These are phyloP conservation scores for Bretschneidera sinensis DNA, from an alignment of 345 rosid genomes.

Conservation along the genomic window DNA sequence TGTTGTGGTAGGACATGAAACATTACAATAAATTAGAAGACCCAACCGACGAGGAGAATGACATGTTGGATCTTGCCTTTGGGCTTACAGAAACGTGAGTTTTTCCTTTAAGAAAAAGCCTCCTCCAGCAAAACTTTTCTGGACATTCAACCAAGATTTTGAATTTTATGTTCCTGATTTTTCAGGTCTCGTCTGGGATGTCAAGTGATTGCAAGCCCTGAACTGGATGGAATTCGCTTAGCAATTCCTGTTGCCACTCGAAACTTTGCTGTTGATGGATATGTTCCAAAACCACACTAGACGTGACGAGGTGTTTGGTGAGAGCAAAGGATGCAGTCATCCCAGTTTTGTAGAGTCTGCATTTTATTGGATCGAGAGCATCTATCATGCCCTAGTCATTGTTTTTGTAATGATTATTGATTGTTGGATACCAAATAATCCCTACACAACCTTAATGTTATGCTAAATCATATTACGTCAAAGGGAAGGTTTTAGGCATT, in stretches of 20 bases:
- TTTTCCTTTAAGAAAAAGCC: not conserved
- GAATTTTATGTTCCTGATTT: not conserved
- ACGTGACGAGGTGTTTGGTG: constrained; percentile 3
- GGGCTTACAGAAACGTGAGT: constrained; percentile 87
- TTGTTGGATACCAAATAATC: constrained; percentile 3
- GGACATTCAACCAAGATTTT: not conserved
- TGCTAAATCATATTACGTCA: no score
- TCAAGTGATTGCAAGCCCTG: constrained; percentile 72
- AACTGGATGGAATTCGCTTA: constrained; percentile 73
- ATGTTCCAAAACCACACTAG: constrained; percentile 84
- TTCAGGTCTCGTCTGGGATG: constrained; percentile 85
- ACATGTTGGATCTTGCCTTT: constrained; percentile 96
- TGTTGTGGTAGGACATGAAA: constrained; percentile 50
- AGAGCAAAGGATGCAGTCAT: constrained; percentile 16
- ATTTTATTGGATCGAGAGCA: constrained; percentile 9
- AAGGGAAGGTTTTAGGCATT: not conserved
- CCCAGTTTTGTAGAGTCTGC: constrained; percentile 33
- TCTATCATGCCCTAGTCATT: constrained; percentile 1
- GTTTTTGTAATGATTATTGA: constrained; percentile 7
- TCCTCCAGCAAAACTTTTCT: not conserved
- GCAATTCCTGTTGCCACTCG: constrained; percentile 86
- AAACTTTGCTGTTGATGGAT: constrained; percentile 87
- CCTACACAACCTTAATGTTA: not conserved
- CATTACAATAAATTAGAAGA: constrained; percentile 89
- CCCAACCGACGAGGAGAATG: constrained; percentile 96